These are phyloP conservation scores for Combretum micranthum DNA, from an alignment of 345 rosid genomes.

Conservation along the genomic window DNA sequence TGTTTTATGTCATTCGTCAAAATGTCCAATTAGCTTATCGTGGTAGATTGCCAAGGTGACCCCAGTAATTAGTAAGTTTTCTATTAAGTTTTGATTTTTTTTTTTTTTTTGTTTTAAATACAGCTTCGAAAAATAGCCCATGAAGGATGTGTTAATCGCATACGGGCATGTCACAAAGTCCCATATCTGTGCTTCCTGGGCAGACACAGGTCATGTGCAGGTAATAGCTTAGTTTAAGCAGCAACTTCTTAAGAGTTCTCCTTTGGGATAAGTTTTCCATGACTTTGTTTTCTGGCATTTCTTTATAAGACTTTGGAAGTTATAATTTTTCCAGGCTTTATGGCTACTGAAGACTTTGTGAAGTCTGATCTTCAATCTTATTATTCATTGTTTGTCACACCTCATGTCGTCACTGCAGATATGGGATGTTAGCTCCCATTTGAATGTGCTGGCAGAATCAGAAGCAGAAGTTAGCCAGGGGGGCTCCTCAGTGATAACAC, in stretches of 20 bases:
- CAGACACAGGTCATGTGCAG: slow-evolving; percentile 87
- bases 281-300: too few relatives aligned
- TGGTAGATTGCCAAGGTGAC: too few relatives aligned
- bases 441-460: slow-evolving; percentile 65
- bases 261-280: too few relatives aligned
- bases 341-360: too few relatives aligned
- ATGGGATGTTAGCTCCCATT: slow-evolving; percentile 84
- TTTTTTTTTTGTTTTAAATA: slow-evolving; percentile 13
- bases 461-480: slow-evolving; percentile 54
- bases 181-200: slow-evolving; percentile 92
- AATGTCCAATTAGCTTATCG: too few relatives aligned
- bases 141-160: slow-evolving; percentile 83
- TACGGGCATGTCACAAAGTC: slow-evolving; percentile 85
- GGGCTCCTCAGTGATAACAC: slow-evolving; percentile 55
- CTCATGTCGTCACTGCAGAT: slow-evolving; percentile 34
- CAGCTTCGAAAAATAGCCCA: slow-evolving; percentile 80
- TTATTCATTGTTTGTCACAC: neutral
- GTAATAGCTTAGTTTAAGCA: slow-evolving; percentile 21
- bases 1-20: slow-evolving; percentile 5
- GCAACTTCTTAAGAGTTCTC: neutral
- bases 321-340: too few relatives aligned
- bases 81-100: slow-evolving; percentile 1
- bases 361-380: neutral
- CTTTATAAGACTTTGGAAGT: too few relatives aligned
- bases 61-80: too few relatives aligned